Evolutionary conservation across 2,329 filamentous ascomycete genomes (phyloP), one percentile per base, ranked within the genome.

Genomic region (Pochonia chlamydosporia): DNA sequence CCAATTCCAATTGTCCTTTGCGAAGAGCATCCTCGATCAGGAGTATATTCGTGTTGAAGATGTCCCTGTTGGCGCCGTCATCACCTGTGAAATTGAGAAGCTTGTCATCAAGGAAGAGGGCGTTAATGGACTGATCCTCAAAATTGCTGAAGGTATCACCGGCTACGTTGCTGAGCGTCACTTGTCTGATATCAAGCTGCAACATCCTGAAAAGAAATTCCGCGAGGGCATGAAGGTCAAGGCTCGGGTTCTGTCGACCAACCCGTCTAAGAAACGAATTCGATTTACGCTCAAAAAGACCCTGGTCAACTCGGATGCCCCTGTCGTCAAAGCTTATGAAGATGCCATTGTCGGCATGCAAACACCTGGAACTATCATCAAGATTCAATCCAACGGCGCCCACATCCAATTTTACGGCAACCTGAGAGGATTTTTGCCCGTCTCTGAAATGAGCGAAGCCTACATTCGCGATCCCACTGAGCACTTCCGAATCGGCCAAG

Each of bases 401-500:
- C 81, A 92, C 16, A 86, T 99, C 45, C 89, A 95, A 62, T 99
- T 97, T 67, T 99, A 95, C 59, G 89, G 89, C 16, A 70, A 75
- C 8, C 74, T 99, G 18, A 81, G 82, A 54, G 95, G 87, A 8
- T 99, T 95, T 71, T 75, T 99, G 46, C 93, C 93, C 2, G 84
- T 95, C 1, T 88, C 88, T 1, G 92, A 99, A 67, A 99, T 99
- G 93, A 97, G 93, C 63, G 93, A 99, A 64, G 90, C 91, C 10
- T 96, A 86, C 61, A 96, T 99, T 59, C 81, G 86, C 55, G 87
- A 96, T 59, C 90, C 93, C 4, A 81, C 80, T 40, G 84, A 95
- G 59, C 91, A 97, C 67, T 99, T 99, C 72, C 83, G 85, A 30
- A 70, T 83, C 37, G 95, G 93, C 1, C 93, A 99, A 64, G 92